Evolutionary conservation across 1,284 basidiomycete genomes (phyloP).

Genomic region (Puccinia triticina): DNA sequence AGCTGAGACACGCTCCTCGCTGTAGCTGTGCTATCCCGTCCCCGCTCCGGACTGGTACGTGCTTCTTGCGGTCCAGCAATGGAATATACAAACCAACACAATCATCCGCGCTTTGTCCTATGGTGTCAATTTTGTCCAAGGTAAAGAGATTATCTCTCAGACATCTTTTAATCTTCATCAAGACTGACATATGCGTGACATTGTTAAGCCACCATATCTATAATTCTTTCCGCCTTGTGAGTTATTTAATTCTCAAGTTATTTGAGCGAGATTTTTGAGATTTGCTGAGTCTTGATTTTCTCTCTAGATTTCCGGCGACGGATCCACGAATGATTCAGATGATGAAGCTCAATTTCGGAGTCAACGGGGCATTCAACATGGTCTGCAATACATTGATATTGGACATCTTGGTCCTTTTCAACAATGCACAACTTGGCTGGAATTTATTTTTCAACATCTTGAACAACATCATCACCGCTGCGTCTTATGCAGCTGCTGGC

Average conservation of each 20-base stretch:
- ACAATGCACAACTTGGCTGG: conserved; percentile 11
- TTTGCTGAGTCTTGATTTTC: neutral
- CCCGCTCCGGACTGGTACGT: conserved; percentile 46
- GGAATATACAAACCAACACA: conserved; percentile 44
- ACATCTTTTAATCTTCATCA: no score
- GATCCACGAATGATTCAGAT: conserved; percentile 27
- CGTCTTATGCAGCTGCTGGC: neutral
- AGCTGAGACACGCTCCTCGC: neutral
- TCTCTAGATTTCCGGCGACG: conserved; percentile 35
- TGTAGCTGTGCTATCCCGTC: conserved; percentile 40
- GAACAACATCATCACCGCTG: conserved; percentile 28
- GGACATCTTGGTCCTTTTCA: conserved; percentile 42
- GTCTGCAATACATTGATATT: conserved; percentile 37
- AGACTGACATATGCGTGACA: no score
- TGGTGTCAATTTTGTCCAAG: conserved; percentile 46
- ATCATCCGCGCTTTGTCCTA: conserved; percentile 28
- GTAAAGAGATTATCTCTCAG: neutral
- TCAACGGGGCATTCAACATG: conserved; percentile 49
- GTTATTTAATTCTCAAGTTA: neutral
- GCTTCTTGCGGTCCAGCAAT: conserved; percentile 47
- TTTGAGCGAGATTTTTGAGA: neutral
- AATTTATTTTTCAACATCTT: conserved; percentile 36
- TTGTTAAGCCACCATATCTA: conserved; percentile 16
- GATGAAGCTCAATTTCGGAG: conserved; percentile 41
- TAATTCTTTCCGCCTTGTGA: conserved; percentile 29